phyloP scores from a whole-genome alignment of 176 grass and related monocot genomes.

The Lolium rigidum region DNA sequence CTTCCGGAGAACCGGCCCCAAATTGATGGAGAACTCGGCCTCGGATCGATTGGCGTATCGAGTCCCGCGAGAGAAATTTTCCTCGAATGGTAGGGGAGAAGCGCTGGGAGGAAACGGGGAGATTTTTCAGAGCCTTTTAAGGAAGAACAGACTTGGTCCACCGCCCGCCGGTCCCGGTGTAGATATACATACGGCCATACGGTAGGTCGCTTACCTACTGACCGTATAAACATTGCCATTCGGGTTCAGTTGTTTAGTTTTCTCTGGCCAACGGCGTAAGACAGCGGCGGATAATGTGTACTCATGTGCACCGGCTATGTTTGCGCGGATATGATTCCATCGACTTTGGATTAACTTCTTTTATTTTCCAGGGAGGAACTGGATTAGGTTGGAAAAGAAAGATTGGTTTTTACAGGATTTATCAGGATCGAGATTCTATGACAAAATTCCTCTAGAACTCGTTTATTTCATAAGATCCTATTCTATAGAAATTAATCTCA shows the following conservation, averaged over 20 bases:
- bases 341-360: not conserved
- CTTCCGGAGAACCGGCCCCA: not conserved
- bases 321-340: not conserved
- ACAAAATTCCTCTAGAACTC: too few species aligned
- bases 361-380: not conserved
- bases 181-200: constrained; percentile 24
- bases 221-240: constrained; percentile 27
- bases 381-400: too few species aligned
- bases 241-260: constrained; percentile 5
- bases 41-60: not conserved
- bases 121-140: constrained; percentile 48
- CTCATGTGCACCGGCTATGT: constrained; percentile 8
- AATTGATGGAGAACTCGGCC: not conserved
- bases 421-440: too few species aligned
- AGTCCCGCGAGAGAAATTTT: not conserved
- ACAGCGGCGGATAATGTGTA: constrained; percentile 30
- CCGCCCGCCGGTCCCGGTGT: not conserved
- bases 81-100: constrained; percentile 7
- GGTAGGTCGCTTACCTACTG: constrained; percentile 34
- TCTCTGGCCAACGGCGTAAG: not conserved
- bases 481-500: too few species aligned
- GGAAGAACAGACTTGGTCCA: constrained; percentile 26
- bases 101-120: constrained; percentile 10
- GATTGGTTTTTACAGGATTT: too few species aligned
- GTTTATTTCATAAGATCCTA: too few species aligned